Evolutionary conservation across 768 basidiomycete genomes (phyloP).

Genomic region (Auriscalpium microsporum): DNA sequence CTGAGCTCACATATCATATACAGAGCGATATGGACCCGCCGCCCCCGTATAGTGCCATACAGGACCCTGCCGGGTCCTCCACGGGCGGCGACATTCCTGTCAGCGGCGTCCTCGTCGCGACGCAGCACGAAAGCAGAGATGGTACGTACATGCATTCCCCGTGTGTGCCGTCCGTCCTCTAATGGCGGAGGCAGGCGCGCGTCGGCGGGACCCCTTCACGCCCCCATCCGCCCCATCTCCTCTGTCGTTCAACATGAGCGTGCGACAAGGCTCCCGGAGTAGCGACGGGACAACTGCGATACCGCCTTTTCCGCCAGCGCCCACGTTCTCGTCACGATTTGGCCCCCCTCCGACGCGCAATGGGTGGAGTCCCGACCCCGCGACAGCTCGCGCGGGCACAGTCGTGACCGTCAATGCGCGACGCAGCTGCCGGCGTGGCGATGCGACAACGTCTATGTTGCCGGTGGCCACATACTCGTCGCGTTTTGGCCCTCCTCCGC

Average conservation of each 20-base stretch:
- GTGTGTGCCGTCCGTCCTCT: background rate
- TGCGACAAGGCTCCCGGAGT: background rate
- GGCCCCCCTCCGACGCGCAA: background rate
- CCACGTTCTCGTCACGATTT: constrained; percentile 5
- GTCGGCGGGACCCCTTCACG: constrained; percentile 5
- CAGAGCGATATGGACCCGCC: background rate
- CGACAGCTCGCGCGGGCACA: no score
- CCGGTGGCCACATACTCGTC: no score
- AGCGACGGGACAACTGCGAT: background rate
- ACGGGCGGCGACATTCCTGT: background rate
- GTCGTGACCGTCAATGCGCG: no score
- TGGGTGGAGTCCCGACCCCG: background rate
- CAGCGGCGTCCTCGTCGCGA: constrained; percentile 5
- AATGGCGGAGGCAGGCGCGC: constrained; percentile 1
- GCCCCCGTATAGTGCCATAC: background rate
- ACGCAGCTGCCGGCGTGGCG: no score
- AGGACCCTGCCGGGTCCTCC: background rate
- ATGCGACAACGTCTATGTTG: no score
- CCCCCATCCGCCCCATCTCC: background rate
- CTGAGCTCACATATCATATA: no score
- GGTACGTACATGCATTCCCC: constrained; percentile 1
- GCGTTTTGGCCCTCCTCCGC: no score
- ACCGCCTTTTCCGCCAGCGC: background rate
- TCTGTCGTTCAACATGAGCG: background rate
- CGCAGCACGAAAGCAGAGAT: background rate